phyloP scores from a whole-genome alignment of 805 yeast genomes.

The Tetrapisispora nanseiensis region DNA sequence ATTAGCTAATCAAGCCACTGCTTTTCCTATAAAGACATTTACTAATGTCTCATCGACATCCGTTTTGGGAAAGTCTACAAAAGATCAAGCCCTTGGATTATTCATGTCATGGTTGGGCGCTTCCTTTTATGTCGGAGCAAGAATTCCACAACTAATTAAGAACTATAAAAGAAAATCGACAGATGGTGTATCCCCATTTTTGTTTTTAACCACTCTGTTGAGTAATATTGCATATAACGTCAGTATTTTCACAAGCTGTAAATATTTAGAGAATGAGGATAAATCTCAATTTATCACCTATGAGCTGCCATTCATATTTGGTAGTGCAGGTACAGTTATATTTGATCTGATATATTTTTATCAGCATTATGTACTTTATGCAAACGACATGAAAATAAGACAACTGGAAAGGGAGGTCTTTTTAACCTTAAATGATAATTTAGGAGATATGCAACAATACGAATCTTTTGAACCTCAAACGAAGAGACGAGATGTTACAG shows the following conservation, averaged over 20 bases:
- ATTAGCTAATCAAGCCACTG: constrained; percentile 4
- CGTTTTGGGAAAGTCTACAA: neutral
- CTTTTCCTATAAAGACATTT: constrained; percentile 1
- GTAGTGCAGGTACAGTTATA: constrained; percentile 74
- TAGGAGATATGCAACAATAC: neutral
- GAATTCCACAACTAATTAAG: constrained; percentile 77
- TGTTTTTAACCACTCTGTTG: constrained; percentile 67
- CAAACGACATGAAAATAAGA: constrained; percentile 23
- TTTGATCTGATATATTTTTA: constrained; percentile 67
- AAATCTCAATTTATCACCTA: constrained; percentile 43
- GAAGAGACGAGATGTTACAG: neutral
- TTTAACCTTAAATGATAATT: neutral
- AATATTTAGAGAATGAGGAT: constrained; percentile 33
- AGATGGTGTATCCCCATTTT: constrained; percentile 71
- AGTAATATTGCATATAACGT: constrained; percentile 72
- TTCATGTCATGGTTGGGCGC: constrained; percentile 75
- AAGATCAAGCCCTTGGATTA: constrained; percentile 30
- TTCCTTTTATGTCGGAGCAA: constrained; percentile 58
- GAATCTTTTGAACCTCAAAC: neutral
- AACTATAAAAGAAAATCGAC: constrained; percentile 75
- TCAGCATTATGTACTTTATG: constrained; percentile 36
- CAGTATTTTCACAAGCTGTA: constrained; percentile 61
- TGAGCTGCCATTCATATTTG: constrained; percentile 75
- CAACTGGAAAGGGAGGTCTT: constrained; percentile 14
- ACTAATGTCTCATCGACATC: neutral